Evolutionary conservation across 805 yeast species (phyloP).

Genomic region (Zygosaccharomyces bisporus): DNA sequence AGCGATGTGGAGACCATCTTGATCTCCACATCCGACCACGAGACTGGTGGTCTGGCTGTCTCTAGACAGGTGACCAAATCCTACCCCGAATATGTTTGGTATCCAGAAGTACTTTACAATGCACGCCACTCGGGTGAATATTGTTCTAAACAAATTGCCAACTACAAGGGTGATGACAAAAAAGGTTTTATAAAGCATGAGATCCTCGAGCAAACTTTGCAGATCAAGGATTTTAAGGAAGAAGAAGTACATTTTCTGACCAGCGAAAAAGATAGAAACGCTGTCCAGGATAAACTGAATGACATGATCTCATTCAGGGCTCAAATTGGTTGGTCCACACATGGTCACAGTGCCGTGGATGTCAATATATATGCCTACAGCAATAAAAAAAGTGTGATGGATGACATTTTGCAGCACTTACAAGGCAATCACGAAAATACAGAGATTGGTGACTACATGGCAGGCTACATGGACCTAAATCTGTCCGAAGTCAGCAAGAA

Average conservation of each 20-base stretch:
- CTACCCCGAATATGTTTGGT: constrained; percentile 88
- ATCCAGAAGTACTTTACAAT: constrained; percentile 67
- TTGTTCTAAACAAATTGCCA: constrained; percentile 46
- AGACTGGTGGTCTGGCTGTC: constrained; percentile 90
- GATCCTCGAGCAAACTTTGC: constrained; percentile 61
- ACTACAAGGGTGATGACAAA: constrained; percentile 31
- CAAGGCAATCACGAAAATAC: constrained; percentile 84
- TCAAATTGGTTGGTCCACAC: constrained; percentile 93
- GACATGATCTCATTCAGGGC: constrained; percentile 76
- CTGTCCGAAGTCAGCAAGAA: constrained; percentile 47
- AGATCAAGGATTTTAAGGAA: constrained; percentile 53
- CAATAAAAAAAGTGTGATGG: constrained; percentile 46
- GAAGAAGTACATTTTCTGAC: constrained; percentile 51
- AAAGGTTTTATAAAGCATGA: constrained; percentile 47
- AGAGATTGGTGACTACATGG: constrained; percentile 77
- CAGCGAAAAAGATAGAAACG: constrained; percentile 31
- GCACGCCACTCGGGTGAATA: constrained; percentile 78
- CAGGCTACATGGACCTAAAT: constrained; percentile 44
- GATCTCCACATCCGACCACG: constrained; percentile 88
- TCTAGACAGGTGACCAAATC: constrained; percentile 66
- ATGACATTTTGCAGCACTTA: constrained; percentile 44
- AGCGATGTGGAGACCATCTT: constrained; percentile 73
- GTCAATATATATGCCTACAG: constrained; percentile 85
- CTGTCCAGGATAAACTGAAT: constrained; percentile 49
- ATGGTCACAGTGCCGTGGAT: constrained; percentile 95